These are phyloP conservation scores for Pholiota molesta DNA, from an alignment of 768 basidiomycete genomes.

Conservation along the genomic window DNA sequence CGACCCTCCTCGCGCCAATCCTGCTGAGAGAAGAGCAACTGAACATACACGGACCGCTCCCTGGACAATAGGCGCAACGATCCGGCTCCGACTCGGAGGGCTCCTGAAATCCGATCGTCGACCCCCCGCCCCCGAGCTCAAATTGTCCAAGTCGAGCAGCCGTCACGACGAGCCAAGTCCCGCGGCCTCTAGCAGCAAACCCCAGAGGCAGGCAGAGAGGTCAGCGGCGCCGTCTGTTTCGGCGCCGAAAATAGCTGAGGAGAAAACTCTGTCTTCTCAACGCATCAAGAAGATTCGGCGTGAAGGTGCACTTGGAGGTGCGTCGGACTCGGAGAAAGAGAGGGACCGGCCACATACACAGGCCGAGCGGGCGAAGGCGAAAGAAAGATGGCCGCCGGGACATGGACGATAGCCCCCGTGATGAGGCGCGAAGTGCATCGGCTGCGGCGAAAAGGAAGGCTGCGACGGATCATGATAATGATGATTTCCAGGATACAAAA, in stretches of 20 bases:
- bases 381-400: conserved; percentile 2
- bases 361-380: background rate
- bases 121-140: background rate
- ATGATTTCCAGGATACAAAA: conserved; percentile 6
- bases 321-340: background rate
- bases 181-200: conserved; percentile 1
- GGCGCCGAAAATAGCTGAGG: conserved; percentile 1
- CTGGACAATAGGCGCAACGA: conserved; percentile 3
- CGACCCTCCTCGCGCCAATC: background rate
- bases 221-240: conserved; percentile 4
- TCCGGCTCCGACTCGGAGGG: background rate
- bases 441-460: conserved; percentile 2
- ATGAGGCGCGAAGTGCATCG: background rate
- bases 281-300: conserved; percentile 9
- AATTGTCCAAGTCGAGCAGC: background rate
- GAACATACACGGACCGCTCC: background rate
- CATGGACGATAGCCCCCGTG: conserved; percentile 6
- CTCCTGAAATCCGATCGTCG: conserved; percentile 3
- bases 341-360: background rate
- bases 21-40: background rate
- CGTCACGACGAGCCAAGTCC: conserved; percentile 3
- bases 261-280: conserved; percentile 5
- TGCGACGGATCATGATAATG: conserved; percentile 3
- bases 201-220: background rate
- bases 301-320: background rate